Conservation (phyloP, 2,329 filamentous ascomycete species). For the Talaromyces amestolkiae region DNA sequence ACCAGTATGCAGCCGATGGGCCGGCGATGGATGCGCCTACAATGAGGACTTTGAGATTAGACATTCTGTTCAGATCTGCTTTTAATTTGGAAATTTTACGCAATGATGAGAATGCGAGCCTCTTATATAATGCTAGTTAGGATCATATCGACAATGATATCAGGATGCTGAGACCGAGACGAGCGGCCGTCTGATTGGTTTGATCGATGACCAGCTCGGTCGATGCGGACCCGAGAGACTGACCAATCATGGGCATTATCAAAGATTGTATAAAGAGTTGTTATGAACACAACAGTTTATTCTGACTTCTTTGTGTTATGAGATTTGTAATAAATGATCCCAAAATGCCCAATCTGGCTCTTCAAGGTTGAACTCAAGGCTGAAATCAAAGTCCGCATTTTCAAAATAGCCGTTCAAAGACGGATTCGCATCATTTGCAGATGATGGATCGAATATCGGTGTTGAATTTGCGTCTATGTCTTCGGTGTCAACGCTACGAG, state of each 20-base stretch:
- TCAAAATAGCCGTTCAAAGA: background rate
- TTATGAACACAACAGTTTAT: background rate
- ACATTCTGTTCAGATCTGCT: background rate
- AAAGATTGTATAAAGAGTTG: background rate
- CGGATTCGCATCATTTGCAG: background rate
- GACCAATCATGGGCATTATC: background rate
- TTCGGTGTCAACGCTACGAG: background rate
- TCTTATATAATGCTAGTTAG: background rate
- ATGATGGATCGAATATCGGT: background rate
- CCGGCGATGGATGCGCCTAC: slow-evolving; percentile 43
- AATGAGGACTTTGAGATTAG: slow-evolving; percentile 49
- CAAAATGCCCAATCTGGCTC: background rate
- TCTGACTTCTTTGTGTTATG: background rate
- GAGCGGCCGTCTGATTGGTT: background rate
- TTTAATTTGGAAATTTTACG: background rate
- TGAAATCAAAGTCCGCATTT: background rate
- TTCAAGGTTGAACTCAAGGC: background rate
- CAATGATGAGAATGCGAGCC: background rate
- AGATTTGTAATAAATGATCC: background rate
- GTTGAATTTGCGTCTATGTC: background rate
- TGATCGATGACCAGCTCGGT: background rate
- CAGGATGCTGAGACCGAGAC: background rate
- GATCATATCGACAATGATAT: background rate
- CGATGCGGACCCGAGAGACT: background rate
- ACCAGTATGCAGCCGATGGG: slow-evolving; percentile 51